Evolutionary conservation across 1,284 basidiomycete genomes (phyloP).

Genomic region (Ceratobasidium sp.): DNA sequence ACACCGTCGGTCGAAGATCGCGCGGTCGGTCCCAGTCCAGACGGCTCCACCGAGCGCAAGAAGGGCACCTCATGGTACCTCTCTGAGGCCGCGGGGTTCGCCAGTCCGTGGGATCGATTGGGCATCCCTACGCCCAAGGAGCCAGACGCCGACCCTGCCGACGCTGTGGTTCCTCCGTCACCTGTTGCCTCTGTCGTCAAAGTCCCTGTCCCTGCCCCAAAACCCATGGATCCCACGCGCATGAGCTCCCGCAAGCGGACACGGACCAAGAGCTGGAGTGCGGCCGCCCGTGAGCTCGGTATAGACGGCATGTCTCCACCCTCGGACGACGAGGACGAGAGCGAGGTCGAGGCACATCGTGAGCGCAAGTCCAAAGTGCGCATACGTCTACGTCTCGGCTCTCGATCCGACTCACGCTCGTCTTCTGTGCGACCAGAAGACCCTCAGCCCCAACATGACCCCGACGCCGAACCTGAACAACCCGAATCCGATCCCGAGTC

Average conservation of each 20-base stretch:
- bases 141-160: not conserved
- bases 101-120: constrained; percentile 36
- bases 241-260: constrained; percentile 35
- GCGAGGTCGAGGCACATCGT: constrained; percentile 22
- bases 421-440: constrained; percentile 20
- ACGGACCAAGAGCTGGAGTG: constrained; percentile 36
- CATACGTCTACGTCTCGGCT: constrained; percentile 34
- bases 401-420: constrained; percentile 20
- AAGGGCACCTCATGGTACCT: constrained; percentile 38
- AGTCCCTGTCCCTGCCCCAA: not conserved
- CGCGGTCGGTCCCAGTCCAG: constrained; percentile 20
- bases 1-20: constrained; percentile 23
- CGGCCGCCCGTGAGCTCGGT: constrained; percentile 31
- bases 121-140: constrained; percentile 38
- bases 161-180: not conserved
- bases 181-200: not conserved
- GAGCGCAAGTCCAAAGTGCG: constrained; percentile 30
- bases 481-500: constrained; percentile 18
- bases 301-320: constrained; percentile 34
- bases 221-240: constrained; percentile 13
- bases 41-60: constrained; percentile 34
- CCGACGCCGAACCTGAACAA: constrained; percentile 3
- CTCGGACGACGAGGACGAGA: constrained; percentile 22
- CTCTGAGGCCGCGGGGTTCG: constrained; percentile 35
- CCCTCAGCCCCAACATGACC: constrained; percentile 7